phyloP scores from a whole-genome alignment of 345 rosid genomes.

The Eucalyptus melliodora region DNA sequence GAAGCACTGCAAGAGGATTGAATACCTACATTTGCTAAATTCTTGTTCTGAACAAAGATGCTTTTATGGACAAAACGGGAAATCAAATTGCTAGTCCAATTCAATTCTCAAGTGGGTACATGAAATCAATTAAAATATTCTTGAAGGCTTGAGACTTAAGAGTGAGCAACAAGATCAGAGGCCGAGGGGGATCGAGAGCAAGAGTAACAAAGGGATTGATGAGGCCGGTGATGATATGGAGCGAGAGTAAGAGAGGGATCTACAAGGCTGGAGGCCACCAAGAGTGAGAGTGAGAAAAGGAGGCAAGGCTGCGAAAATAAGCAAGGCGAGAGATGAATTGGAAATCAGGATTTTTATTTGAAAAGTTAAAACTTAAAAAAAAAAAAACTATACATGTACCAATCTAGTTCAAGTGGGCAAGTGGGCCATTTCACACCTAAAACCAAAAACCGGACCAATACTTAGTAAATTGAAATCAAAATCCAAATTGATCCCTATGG shows the following conservation, averaged over 20 bases:
- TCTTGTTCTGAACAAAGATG: too few relatives aligned
- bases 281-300: not conserved
- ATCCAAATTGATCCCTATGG: too few relatives aligned
- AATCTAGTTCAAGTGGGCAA: not conserved
- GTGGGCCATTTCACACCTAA: rapidly evolving
- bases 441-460: rapidly evolving
- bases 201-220: not conserved
- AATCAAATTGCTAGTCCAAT: too few relatives aligned
- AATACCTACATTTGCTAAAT: rapidly evolving
- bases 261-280: not conserved
- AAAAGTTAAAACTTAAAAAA: too few relatives aligned
- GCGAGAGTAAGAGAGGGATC: not conserved
- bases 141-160: not conserved
- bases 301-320: too few relatives aligned
- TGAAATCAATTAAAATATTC: too few relatives aligned
- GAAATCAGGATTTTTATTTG: rapidly evolving
- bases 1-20: too few relatives aligned
- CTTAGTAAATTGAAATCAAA: not conserved
- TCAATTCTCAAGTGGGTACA: rapidly evolving
- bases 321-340: not conserved
- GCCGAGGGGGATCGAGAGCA: rapidly evolving
- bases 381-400: too few relatives aligned
- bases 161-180: rapidly evolving
- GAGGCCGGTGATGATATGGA: rapidly evolving
- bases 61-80: rapidly evolving